phyloP scores from a whole-genome alignment of 345 rosid genomes.

The Kernera saxatilis region DNA sequence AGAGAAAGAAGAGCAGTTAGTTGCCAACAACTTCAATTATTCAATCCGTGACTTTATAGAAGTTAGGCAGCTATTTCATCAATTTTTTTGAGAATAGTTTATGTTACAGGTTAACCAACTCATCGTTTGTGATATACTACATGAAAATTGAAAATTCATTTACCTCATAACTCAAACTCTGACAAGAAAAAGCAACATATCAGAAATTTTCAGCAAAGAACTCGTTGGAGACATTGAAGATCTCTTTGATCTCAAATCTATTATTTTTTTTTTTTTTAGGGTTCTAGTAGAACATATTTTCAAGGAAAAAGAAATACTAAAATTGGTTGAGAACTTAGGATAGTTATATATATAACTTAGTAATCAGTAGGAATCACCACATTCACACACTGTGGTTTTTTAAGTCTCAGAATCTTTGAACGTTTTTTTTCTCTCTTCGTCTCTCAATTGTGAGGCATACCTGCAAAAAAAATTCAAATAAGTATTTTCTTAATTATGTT shows the following conservation, averaged over 20 bases:
- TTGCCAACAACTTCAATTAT: conserved; percentile 18
- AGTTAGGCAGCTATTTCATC: background rate
- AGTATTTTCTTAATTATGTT: background rate
- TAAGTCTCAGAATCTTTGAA: background rate
- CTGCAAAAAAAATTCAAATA: conserved; percentile 12
- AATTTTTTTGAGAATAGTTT: background rate
- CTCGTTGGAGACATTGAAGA: too few relatives aligned
- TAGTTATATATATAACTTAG: background rate
- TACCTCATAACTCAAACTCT: background rate
- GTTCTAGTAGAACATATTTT: background rate
- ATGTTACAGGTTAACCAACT: background rate
- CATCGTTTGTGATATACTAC: background rate
- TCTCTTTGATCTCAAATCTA: background rate
- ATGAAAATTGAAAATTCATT: background rate
- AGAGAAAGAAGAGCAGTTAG: background rate
- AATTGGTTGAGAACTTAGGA: background rate
- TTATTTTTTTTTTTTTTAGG: background rate
- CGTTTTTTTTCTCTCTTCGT: background rate
- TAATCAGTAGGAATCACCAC: conserved; percentile 24
- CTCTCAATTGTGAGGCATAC: conserved; percentile 12
- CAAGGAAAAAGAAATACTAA: background rate
- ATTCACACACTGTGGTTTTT: conserved; percentile 13
- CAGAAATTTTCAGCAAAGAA: background rate
- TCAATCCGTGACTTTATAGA: background rate
- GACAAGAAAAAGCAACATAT: background rate